phyloP scores from a whole-genome alignment of 768 basidiomycete genomes.

The Leccinum sublutescens region DNA sequence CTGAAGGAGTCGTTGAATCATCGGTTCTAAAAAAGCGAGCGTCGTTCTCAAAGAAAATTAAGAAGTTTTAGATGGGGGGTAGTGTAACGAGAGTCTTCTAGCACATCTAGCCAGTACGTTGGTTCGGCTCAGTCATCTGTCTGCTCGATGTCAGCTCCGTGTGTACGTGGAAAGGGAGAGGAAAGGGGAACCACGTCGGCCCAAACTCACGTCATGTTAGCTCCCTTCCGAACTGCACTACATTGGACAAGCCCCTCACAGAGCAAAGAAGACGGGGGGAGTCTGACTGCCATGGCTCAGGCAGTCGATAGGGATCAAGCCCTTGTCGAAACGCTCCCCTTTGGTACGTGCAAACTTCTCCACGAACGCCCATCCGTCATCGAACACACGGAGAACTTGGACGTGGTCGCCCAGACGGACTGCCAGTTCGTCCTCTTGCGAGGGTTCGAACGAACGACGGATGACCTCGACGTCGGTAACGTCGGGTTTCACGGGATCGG shows the following conservation, averaged over 20 bases:
- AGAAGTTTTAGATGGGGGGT: background rate
- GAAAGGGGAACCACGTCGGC: background rate
- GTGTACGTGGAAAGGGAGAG: background rate
- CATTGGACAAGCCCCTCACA: background rate
- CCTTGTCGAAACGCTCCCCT: conserved; percentile 27
- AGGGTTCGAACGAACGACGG: conserved; percentile 54
- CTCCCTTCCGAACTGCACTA: background rate
- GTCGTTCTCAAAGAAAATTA: background rate
- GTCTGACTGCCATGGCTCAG: conserved; percentile 48
- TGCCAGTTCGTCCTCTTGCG: conserved; percentile 56
- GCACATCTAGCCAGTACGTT: background rate
- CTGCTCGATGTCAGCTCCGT: background rate
- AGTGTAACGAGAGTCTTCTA: background rate
- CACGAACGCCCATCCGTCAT: conserved; percentile 71
- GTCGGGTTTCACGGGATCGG: conserved; percentile 29
- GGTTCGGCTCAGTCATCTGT: background rate
- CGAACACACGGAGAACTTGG: conserved; percentile 52
- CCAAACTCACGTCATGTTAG: conserved; percentile 10
- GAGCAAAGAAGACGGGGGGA: conserved; percentile 47
- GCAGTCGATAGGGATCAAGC: conserved; percentile 72
- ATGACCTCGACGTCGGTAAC: conserved; percentile 49
- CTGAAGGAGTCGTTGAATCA: background rate
- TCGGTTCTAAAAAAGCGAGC: background rate
- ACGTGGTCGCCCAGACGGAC: conserved; percentile 53
- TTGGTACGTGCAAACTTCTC: conserved; percentile 37